Conservation (phyloP, 768 basidiomycete genomes). For the Amanita muscaria region DNA sequence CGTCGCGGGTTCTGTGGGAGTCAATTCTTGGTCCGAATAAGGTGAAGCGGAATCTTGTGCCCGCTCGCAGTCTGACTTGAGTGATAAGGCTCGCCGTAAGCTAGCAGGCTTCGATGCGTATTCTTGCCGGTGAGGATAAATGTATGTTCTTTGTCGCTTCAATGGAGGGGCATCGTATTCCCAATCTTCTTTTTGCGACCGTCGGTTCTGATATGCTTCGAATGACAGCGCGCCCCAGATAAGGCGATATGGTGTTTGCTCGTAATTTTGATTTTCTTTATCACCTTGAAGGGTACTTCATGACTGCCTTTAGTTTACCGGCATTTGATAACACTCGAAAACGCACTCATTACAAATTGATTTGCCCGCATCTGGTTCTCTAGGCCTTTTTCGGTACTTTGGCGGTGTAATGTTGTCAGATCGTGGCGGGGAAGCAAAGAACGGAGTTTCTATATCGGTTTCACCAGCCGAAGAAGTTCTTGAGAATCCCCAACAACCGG, state of each 20-base stretch:
- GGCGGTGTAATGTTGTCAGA: slow-evolving; percentile 6
- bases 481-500: background rate
- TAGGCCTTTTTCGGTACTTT: background rate
- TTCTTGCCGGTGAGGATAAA: background rate
- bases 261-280: background rate
- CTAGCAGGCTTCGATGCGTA: slow-evolving; percentile 10
- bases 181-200: background rate
- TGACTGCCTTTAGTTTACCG: no score
- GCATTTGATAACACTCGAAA: no score
- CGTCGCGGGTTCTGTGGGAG: slow-evolving; percentile 10
- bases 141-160: slow-evolving; percentile 1
- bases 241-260: background rate
- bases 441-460: slow-evolving; percentile 4
- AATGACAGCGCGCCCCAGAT: slow-evolving; percentile 7
- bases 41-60: background rate
- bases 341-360: background rate
- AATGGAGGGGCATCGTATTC: slow-evolving; percentile 2
- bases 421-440: slow-evolving; percentile 3
- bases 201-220: background rate
- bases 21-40: background rate
- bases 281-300: no score
- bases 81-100: slow-evolving; percentile 9
- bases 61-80: slow-evolving; percentile 3
- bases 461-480: background rate
- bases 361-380: background rate